Base-by-base conservation (phyloP, 768 basidiomycete species). In the Cantharellus cinnabarinus region DNA sequence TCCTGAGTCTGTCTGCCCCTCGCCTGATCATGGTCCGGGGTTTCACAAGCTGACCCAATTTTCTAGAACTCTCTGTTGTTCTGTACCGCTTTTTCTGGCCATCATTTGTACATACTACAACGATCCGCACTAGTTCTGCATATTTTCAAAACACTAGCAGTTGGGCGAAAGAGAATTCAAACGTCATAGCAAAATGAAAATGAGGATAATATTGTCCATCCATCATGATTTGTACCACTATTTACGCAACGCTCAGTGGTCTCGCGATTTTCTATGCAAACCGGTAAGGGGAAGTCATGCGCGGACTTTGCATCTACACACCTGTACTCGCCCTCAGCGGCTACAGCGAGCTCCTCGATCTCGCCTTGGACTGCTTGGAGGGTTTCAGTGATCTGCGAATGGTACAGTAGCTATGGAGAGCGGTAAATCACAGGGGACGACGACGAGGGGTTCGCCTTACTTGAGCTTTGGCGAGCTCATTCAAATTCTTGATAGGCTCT, bases 261-360 rank as follows among this genome's bases (percentile, higher is more conserved):
- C 87, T 72, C 86, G 81, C 70, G 86, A 83, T 80, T 89, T 89
- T 72, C 86, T 89, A 66, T 64, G 50, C 51, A 59, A 60, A 37
- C 15, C 48, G 40, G 41, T n/a, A 38, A 10, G 52, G 52, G 7
- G 7, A 10, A 54, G 35, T 10, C 35, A 7, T 7, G 10, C 7
- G 10, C 52, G 38, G 52, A 10, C 10, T 37, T 10, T 7, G 52
- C 35, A 10, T 54, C 7, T 48, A 48, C 44, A 48, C 44, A 89
- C 83, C 93, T 85, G 75, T 94, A 97, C 68, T 93, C 89, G 60
- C 88, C 89, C 71, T 97, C 93, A 0, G 93, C 90, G 52, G 89
- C 88, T 41, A 91, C 84, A 61, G 82, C 83, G 64, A 94, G 76
- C 64, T 97, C 91, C 63, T 95, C 93, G 54, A 97, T 85, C 69